A percentile compares a stretch with the other conserved stretches of the same genome.
Conservation (phyloP, 192 early-diverging fungal species). For the Backusella luteola region DNA sequence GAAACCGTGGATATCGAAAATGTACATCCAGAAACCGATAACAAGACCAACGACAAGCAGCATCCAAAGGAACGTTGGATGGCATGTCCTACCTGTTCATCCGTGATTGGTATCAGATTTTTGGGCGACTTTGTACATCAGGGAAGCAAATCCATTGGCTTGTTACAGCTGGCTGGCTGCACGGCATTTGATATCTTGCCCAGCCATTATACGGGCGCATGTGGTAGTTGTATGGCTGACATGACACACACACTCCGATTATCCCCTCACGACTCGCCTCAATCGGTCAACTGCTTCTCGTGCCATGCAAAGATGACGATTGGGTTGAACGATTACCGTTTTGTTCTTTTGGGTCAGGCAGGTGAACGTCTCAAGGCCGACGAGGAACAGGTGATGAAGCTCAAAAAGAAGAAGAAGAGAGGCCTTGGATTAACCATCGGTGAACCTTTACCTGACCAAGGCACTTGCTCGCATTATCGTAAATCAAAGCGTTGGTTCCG, state of each 20-base stretch:
- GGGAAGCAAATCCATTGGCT: conserved; percentile 58
- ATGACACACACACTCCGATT: conserved; percentile 43
- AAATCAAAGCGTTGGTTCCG: conserved; percentile 84
- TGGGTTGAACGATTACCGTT: conserved; percentile 53
- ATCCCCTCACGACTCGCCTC: conserved; percentile 41
- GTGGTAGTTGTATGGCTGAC: conserved; percentile 61
- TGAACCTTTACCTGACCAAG: conserved; percentile 71
- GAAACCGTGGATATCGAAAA: conserved; percentile 45
- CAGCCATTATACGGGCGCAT: conserved; percentile 65
- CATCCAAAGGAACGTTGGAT: conserved; percentile 27
- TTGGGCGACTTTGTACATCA: conserved; percentile 47
- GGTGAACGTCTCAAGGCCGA: conserved; percentile 22
- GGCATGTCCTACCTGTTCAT: conserved; percentile 27
- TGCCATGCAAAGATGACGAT: conserved; percentile 49
- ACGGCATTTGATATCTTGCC: conserved; percentile 72
- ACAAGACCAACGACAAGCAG: not conserved
- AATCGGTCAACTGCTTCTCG: conserved; percentile 35
- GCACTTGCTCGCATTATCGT: conserved; percentile 82
- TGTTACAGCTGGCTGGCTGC: conserved; percentile 71
- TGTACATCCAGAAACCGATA: not conserved
- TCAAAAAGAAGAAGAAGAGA: conserved; percentile 51
- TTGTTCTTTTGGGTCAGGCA: conserved; percentile 43
- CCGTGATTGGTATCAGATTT: conserved; percentile 27
- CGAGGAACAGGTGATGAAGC: conserved; percentile 23
- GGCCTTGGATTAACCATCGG: conserved; percentile 51